phyloP scores from a whole-genome alignment of 345 rosid genomes.

The Citrus mangshanensis region DNA sequence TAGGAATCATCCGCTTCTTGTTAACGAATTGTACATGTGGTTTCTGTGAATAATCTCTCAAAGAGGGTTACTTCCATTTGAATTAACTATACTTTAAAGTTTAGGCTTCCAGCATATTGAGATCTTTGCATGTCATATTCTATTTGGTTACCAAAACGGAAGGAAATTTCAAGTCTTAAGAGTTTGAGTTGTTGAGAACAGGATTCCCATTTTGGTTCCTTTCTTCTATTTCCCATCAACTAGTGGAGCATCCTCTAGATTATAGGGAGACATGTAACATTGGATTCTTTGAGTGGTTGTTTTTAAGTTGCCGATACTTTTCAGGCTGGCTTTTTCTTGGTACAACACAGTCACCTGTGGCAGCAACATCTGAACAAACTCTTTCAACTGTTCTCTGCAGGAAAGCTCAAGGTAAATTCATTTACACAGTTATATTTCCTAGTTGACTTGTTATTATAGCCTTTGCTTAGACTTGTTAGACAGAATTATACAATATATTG shows the following conservation, averaged over 20 bases:
- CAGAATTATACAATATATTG: not conserved
- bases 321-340: constrained; percentile 93
- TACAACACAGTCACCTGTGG: constrained; percentile 75
- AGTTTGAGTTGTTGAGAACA: not conserved
- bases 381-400: constrained; percentile 56
- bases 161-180: not conserved
- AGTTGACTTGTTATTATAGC: not conserved
- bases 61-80: too few relatives aligned
- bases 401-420: constrained; percentile 77
- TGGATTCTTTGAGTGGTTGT: not conserved
- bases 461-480: not conserved
- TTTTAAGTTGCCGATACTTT: constrained; percentile 4
- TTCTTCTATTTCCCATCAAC: not conserved
- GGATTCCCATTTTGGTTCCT: not conserved
- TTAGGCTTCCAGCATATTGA: not conserved
- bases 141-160: not conserved
- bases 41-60: too few relatives aligned
- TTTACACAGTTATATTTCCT: not conserved
- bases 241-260: not conserved
- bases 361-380: constrained; percentile 70
- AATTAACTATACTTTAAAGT: not conserved
- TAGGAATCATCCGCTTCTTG: too few relatives aligned
- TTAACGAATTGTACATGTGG: too few relatives aligned
- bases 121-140: not conserved
- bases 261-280: not conserved